Evolutionary conservation across 306 rosid species (phyloP).

Genomic region (Begonia peltatifolia): DNA sequence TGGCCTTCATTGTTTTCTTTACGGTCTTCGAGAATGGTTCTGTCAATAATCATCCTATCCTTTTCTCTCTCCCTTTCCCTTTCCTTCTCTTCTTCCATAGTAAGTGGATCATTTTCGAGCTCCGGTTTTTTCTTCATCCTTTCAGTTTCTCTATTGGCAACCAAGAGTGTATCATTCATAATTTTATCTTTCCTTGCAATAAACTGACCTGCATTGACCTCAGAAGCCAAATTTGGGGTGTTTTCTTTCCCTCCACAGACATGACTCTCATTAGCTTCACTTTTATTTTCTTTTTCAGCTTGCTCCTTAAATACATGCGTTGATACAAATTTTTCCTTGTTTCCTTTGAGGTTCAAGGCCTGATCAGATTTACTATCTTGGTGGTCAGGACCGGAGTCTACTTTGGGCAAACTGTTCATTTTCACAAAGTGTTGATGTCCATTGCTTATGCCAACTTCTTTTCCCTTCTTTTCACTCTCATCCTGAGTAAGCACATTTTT

Average conservation of each 20-base stretch:
- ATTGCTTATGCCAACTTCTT: slow-evolving; percentile 22
- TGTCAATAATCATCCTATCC: slow-evolving; percentile 74
- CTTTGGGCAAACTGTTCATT: slow-evolving; percentile 10
- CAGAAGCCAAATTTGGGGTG: slow-evolving; percentile 24
- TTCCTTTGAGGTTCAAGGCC: slow-evolving; percentile 20
- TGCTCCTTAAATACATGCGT: slow-evolving; percentile 17
- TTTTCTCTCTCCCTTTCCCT: slow-evolving; percentile 96
- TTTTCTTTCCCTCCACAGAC: slow-evolving; percentile 19
- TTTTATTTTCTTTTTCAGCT: slow-evolving; percentile 23
- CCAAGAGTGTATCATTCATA: slow-evolving; percentile 15
- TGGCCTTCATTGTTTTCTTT: slow-evolving; percentile 13
- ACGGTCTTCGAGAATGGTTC: slow-evolving; percentile 59
- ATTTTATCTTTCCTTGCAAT: slow-evolving; percentile 34
- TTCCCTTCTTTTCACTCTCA: slow-evolving; percentile 16
- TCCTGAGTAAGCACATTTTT: slow-evolving; percentile 15
- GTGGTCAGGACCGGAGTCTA: slow-evolving; percentile 18
- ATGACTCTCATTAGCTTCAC: slow-evolving; percentile 21
- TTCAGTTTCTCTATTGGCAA: slow-evolving; percentile 46
- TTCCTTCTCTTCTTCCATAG: slow-evolving; percentile 75
- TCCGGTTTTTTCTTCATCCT: slow-evolving; percentile 45
- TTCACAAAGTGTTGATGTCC: slow-evolving; percentile 18
- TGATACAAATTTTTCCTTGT: slow-evolving; percentile 15
- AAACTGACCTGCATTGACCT: slow-evolving; percentile 22
- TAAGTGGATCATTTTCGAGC: slow-evolving; percentile 49
- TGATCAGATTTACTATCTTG: slow-evolving; percentile 28